A percentile compares a stretch with the other conserved stretches of the same genome.
phyloP scores from a whole-genome alignment of 2,329 filamentous ascomycete species.

The Fusarium penzigii region DNA sequence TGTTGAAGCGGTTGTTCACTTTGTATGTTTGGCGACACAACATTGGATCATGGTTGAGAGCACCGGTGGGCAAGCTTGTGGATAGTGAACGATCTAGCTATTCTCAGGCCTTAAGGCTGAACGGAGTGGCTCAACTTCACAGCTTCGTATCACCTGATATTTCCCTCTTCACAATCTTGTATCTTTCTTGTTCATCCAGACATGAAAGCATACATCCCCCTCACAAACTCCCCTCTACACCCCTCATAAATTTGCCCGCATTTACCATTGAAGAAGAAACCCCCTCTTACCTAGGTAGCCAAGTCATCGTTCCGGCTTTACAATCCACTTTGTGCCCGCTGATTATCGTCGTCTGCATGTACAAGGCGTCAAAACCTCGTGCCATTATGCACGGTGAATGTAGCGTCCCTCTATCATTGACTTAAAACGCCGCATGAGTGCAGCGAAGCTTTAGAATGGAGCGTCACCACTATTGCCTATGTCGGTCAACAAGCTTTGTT shows the following conservation, averaged over 20 bases:
- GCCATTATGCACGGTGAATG: conserved; percentile 3
- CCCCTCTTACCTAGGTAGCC: conserved; percentile 5
- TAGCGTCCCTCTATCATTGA: conserved; percentile 1
- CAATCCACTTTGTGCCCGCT: background rate
- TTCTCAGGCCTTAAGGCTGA: no score
- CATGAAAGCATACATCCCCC: no score
- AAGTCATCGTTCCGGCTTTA: background rate
- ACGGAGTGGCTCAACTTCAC: no score
- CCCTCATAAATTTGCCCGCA: background rate
- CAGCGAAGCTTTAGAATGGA: background rate
- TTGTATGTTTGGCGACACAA: no score
- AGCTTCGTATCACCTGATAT: no score
- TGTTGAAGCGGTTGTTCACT: no score
- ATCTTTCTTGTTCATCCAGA: no score
- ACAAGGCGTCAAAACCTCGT: background rate
- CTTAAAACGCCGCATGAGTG: conserved; percentile 6
- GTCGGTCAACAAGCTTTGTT: background rate
- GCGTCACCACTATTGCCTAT: background rate
- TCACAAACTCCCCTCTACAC: background rate
- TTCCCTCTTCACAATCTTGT: no score
- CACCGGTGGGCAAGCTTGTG: no score
- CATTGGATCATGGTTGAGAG: no score
- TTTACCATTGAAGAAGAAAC: background rate
- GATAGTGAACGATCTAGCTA: no score
- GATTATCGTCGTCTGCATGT: conserved; percentile 4